Conservation (phyloP, 2,329 filamentous ascomycete genomes). For the Ceratocystis harringtonii region DNA sequence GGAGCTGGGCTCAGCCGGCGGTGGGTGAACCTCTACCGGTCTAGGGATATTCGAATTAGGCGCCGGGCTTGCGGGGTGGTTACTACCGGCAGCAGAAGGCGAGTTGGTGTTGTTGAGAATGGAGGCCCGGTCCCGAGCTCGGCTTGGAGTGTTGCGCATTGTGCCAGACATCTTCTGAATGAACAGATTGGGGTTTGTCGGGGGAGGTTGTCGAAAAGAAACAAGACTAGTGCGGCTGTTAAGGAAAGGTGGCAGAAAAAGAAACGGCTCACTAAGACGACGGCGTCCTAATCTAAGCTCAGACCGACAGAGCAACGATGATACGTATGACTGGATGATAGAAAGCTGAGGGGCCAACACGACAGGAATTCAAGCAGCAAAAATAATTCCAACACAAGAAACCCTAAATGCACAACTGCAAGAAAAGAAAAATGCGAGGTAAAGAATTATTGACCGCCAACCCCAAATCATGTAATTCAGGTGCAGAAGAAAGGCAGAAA, state of each 20-base stretch:
- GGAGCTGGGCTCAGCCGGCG: slow-evolving; percentile 40
- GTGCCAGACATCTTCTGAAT: slow-evolving; percentile 39
- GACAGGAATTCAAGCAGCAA: background rate
- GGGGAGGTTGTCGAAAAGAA: background rate
- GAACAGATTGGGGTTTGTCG: background rate
- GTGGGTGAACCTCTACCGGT: slow-evolving; percentile 48
- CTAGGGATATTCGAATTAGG: slow-evolving; percentile 52
- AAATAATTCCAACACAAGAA: background rate
- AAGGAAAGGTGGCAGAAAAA: background rate
- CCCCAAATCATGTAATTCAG: slow-evolving; percentile 5
- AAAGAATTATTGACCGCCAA: slow-evolving; percentile 9
- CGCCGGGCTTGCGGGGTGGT: slow-evolving; percentile 44
- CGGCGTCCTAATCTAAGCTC: background rate
- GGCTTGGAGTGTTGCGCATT: slow-evolving; percentile 54
- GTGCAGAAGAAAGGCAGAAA: background rate
- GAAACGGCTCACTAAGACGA: background rate
- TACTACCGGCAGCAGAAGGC: slow-evolving; percentile 3
- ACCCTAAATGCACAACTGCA: background rate
- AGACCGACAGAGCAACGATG: background rate
- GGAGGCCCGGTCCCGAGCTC: slow-evolving; percentile 41
- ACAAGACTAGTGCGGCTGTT: background rate
- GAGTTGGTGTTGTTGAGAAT: slow-evolving; percentile 25
- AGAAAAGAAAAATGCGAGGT: slow-evolving; percentile 1
- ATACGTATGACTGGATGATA: background rate
- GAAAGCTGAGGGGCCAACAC: background rate